Conservation (phyloP, 805 yeast genomes). For the Limtongia smithiae region DNA sequence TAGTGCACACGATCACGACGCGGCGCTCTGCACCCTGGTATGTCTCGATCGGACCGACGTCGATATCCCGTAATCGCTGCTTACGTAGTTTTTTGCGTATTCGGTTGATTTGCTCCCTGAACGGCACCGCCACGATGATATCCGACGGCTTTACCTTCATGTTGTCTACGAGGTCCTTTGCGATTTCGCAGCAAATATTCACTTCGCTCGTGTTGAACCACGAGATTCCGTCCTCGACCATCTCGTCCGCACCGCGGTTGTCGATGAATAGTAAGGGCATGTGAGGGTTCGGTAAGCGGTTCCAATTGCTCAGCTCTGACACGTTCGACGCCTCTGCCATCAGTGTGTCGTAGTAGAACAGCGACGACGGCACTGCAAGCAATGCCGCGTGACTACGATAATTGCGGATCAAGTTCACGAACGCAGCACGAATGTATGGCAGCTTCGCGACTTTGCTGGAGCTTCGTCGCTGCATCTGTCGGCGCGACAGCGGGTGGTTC, state of each 20-base stretch:
- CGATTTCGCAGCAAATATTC: conserved; percentile 5
- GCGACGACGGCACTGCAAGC: conserved; percentile 25
- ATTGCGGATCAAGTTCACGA: conserved; percentile 22
- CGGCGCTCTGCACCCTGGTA: conserved; percentile 28
- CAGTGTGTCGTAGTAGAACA: conserved; percentile 24
- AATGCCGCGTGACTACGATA: conserved; percentile 26
- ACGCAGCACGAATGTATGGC: conserved; percentile 19
- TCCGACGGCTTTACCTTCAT: conserved; percentile 11
- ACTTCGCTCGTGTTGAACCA: conserved; percentile 23
- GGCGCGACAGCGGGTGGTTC: conserved; percentile 21
- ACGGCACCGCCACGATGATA: conserved; percentile 26
- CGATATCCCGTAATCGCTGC: conserved; percentile 20
- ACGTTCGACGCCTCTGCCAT: conserved; percentile 21
- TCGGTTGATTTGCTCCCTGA: conserved; percentile 21
- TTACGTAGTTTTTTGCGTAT: conserved; percentile 13
- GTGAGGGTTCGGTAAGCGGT: conserved; percentile 15
- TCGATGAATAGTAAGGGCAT: conserved; percentile 23
- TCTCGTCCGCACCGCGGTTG: conserved; percentile 19
- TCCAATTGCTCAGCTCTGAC: conserved; percentile 14
- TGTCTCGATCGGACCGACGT: conserved; percentile 27
- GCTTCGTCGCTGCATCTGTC: conserved; percentile 1
- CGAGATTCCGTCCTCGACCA: conserved; percentile 27
- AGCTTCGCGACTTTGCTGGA: not conserved
- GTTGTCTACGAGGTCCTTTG: conserved; percentile 5
- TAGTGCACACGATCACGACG: conserved; percentile 25